A percentile compares a stretch with the other conserved stretches of the same genome.
Evolutionary conservation across 768 basidiomycete species (phyloP).

Genomic region (Lentinula guzmanii): DNA sequence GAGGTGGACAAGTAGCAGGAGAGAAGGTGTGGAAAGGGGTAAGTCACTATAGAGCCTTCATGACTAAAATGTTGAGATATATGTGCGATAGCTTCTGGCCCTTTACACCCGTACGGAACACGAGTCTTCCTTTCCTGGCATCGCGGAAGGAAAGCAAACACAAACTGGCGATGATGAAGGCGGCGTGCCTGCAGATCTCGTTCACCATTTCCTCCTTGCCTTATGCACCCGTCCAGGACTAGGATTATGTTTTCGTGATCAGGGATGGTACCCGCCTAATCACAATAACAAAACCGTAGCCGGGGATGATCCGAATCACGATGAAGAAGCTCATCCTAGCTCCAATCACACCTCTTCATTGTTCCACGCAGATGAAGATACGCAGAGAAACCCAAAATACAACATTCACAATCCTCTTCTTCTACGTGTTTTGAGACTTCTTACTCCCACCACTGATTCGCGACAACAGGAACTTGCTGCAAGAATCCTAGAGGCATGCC

Average conservation of each 20-base stretch:
- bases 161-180: not conserved
- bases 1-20: not conserved
- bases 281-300: slow-evolving; percentile 40
- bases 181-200: slow-evolving; percentile 67
- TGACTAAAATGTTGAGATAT: not conserved
- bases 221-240: slow-evolving; percentile 76
- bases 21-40: slow-evolving; percentile 2
- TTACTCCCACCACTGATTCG: slow-evolving; percentile 87
- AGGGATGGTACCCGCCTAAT: slow-evolving; percentile 87
- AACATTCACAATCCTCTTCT: slow-evolving; percentile 63
- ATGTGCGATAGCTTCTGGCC: not conserved
- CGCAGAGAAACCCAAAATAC: slow-evolving; percentile 9
- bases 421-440: slow-evolving; percentile 59
- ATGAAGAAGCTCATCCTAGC: slow-evolving; percentile 11
- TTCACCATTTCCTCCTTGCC: slow-evolving; percentile 82
- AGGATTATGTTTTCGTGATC: slow-evolving; percentile 84
- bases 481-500: slow-evolving; percentile 76
- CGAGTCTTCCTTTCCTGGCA: not conserved
- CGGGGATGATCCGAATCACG: slow-evolving; percentile 42
- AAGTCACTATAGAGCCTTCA: not conserved
- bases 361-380: slow-evolving; percentile 22
- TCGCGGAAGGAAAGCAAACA: not conserved
- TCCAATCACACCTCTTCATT: not conserved
- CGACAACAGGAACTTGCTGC: slow-evolving; percentile 80
- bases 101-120: not conserved